Base-by-base conservation (phyloP, 176 grass and related monocot species). In the Alopecurus myosuroides region DNA sequence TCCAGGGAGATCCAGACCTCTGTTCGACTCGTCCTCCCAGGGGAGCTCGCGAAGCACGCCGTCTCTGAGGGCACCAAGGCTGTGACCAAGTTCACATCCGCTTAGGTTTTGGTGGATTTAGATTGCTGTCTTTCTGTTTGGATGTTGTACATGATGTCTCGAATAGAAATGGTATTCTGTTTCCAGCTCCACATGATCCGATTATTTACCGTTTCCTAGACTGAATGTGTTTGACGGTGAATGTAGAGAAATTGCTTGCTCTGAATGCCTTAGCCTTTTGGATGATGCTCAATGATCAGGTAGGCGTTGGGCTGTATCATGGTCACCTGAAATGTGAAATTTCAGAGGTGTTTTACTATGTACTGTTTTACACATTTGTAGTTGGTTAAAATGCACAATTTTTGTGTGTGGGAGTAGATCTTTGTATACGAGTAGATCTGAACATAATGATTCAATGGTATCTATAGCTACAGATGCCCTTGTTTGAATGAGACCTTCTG, bases 11-110 rank as follows among this genome's bases (percentile, higher is more conserved):
- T 92, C 74, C 90, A 92, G 86, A 92, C 86, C 37, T 91, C 90
- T 2, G 90, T 91, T 7, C 90, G 90, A 34, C 90, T 92, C 48
- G 82, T 92, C n/a, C 90, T 92, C 66, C 90, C 90, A 13, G 90
- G 90, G 28, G 90, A 88, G 78, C 86, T 92, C 57, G 83, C 90
- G 45, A 91, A 65, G 62, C 62, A 65, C 1, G 62, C 62, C 15
- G 62, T 65, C 30, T 65, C 62, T 7, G 62, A 65, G 62, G 62
- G 62, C 62, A 65, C 62, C 62, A 65, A 65, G 62, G 62, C 62
- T 7, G 62, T 65, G 6, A 65, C 62, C 17, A 65, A 65, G 62
- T 65, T 65, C 62, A 65, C 62, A 6, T 42, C 40, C 40, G 8
- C 40, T 10, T 42, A 42, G 10, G 40, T 11, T 3, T 2, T 41